These are phyloP conservation scores for Diaporthe longicolla DNA, from an alignment of 2,329 filamentous ascomycete genomes.

Conservation along the genomic window DNA sequence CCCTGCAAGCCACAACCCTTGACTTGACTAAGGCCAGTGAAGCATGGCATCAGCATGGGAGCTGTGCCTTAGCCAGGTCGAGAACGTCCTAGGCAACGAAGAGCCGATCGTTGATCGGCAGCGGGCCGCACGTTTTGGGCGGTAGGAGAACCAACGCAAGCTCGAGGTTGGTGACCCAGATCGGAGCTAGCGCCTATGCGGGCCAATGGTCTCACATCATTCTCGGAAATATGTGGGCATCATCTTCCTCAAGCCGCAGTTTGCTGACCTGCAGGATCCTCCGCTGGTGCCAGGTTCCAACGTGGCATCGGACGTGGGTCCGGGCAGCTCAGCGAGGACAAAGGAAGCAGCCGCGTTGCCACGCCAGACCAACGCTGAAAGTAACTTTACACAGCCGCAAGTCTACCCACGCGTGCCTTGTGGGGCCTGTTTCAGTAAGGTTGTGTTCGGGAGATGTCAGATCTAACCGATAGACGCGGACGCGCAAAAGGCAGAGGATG, in stretches of 20 bases:
- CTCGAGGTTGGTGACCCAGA: constrained; percentile 6
- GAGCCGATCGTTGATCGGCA: constrained; percentile 25
- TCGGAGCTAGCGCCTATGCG: constrained; percentile 26
- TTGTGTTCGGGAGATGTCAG: background rate
- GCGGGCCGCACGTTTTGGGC: constrained; percentile 20
- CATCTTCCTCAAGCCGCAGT: constrained; percentile 15
- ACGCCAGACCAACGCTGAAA: constrained; percentile 19
- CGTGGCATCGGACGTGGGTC: constrained; percentile 8
- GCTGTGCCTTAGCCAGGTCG: constrained; percentile 18
- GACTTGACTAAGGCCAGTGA: constrained; percentile 1
- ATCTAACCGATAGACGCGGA: constrained; percentile 19
- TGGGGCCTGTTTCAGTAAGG: background rate
- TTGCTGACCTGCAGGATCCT: constrained; percentile 30
- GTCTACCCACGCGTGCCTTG: background rate
- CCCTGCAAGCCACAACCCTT: constrained; percentile 11
- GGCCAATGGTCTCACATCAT: constrained; percentile 33
- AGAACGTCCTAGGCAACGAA: constrained; percentile 8
- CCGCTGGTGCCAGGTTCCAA: constrained; percentile 9
- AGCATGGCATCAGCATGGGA: constrained; percentile 11
- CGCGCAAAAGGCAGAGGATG: background rate
- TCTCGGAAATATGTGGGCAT: constrained; percentile 8
- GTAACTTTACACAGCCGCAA: constrained; percentile 35
- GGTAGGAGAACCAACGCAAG: background rate
- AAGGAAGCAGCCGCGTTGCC: constrained; percentile 23
- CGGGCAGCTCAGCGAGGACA: constrained; percentile 1